These are phyloP conservation scores for Sphaerulina vaccinii DNA, from an alignment of 2,329 filamentous ascomycete genomes.

Conservation along the genomic window DNA sequence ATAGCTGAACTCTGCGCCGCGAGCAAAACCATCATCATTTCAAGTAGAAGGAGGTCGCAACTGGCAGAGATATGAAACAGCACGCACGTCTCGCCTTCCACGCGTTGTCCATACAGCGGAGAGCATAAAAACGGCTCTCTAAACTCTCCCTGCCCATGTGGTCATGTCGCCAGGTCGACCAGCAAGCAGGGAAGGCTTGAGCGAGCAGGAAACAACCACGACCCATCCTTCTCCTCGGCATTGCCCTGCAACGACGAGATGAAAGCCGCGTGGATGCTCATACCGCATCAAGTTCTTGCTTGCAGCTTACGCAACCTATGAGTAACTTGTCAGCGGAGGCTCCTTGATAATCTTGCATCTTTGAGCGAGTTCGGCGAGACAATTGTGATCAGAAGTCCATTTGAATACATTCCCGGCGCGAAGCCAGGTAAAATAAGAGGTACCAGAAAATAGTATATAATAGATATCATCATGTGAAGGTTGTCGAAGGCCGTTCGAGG, in stretches of 20 bases:
- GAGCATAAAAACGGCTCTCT: too few relatives aligned
- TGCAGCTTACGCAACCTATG: neutral
- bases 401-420: constrained; percentile 69
- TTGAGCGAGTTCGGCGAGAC: neutral
- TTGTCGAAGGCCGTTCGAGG: neutral
- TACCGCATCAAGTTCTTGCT: neutral
- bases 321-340: constrained; percentile 1
- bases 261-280: neutral
- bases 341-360: neutral
- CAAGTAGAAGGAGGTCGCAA: too few relatives aligned
- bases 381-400: constrained; percentile 72
- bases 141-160: too few relatives aligned
- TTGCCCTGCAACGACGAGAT: constrained; percentile 12
- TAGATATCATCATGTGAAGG: constrained; percentile 22
- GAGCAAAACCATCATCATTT: neutral
- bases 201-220: neutral
- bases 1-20: neutral
- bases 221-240: constrained; percentile 9
- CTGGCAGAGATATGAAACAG: neutral
- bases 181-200: neutral
- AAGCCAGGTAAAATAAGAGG: constrained; percentile 84
- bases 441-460: constrained; percentile 75
- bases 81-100: neutral
- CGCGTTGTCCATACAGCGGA: neutral
- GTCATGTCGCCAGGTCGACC: neutral